These are phyloP conservation scores for Galeopsis tetrahit DNA, from an alignment of 257 asterid species.

Conservation along the genomic window DNA sequence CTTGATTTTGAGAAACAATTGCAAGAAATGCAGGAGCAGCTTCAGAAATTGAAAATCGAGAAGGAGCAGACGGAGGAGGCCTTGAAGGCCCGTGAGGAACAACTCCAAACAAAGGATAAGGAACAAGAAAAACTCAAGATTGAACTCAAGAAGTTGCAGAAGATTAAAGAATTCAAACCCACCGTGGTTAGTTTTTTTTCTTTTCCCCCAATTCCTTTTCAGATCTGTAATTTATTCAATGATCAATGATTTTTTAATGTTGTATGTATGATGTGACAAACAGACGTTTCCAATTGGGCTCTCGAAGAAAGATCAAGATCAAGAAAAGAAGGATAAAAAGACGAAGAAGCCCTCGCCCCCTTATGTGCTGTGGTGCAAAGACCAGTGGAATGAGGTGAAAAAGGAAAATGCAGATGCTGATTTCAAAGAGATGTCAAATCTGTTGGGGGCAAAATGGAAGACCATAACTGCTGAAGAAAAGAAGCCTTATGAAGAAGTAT, in stretches of 20 bases:
- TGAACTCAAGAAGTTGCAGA: slow-evolving; percentile 87
- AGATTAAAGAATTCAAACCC: slow-evolving; percentile 86
- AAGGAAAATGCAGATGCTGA: slow-evolving; percentile 70
- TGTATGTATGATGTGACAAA: not conserved
- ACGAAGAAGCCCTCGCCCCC: slow-evolving; percentile 82
- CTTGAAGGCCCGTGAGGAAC: slow-evolving; percentile 64
- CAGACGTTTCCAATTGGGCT: slow-evolving; percentile 62
- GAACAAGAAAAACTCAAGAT: slow-evolving; percentile 74
- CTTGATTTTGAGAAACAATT: slow-evolving; percentile 62
- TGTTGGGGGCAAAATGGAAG: slow-evolving; percentile 84
- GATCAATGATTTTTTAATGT: not conserved
- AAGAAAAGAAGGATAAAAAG: slow-evolving; percentile 77
- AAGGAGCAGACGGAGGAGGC: slow-evolving; percentile 80
- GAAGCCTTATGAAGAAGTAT: slow-evolving; percentile 86
- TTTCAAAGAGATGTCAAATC: slow-evolving; percentile 68
- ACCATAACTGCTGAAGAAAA: slow-evolving; percentile 70
- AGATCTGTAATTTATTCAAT: not conserved
- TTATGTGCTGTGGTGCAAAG: slow-evolving; percentile 84
- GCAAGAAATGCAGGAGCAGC: slow-evolving; percentile 83
- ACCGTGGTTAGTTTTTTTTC: slow-evolving; percentile 50
- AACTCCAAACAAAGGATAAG: slow-evolving; percentile 53
- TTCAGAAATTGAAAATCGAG: slow-evolving; percentile 66
- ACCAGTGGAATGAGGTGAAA: slow-evolving; percentile 94
- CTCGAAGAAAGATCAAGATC: slow-evolving; percentile 51
- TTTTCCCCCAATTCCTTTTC: not conserved